Percentiles rank a stretch among this genome's conserved stretches.
These are phyloP conservation scores for Didymella glomerata DNA, from an alignment of 2,329 filamentous ascomycete genomes.

Conservation along the genomic window DNA sequence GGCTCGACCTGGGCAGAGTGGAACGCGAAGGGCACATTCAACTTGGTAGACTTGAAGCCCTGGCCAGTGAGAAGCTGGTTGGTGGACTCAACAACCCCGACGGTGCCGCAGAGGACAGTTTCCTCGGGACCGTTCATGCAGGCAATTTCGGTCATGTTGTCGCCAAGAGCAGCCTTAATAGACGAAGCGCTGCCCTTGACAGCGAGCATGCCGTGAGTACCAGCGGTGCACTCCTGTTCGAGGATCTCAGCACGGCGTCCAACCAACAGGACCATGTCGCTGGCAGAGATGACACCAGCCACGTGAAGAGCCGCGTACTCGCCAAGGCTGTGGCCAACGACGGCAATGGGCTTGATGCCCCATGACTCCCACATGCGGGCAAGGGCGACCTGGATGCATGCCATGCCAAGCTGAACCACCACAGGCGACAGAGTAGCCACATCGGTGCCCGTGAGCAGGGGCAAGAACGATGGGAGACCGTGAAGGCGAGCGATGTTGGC, in stretches of 20 bases:
- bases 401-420: constrained; percentile 62
- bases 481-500: constrained; percentile 58
- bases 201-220: constrained; percentile 73
- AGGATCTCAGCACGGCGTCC: constrained; percentile 73
- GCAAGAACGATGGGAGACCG: constrained; percentile 59
- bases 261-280: constrained; percentile 76
- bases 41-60: constrained; percentile 67
- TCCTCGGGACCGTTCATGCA: constrained; percentile 80
- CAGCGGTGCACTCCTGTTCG: constrained; percentile 68
- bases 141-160: constrained; percentile 64
- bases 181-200: constrained; percentile 62
- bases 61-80: constrained; percentile 59
- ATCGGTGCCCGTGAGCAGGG: constrained; percentile 59
- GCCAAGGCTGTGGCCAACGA: constrained; percentile 69
- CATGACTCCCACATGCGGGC: constrained; percentile 63
- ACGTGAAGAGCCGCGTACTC: constrained; percentile 77
- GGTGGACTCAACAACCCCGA: constrained; percentile 66
- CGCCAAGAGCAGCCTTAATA: constrained; percentile 62
- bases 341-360: constrained; percentile 63
- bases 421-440: constrained; percentile 60
- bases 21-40: constrained; percentile 74
- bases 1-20: constrained; percentile 72
- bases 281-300: constrained; percentile 74
- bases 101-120: constrained; percentile 74
- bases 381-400: constrained; percentile 62